Conservation (phyloP, 768 basidiomycete species). For the Holtermannia corniformis region DNA sequence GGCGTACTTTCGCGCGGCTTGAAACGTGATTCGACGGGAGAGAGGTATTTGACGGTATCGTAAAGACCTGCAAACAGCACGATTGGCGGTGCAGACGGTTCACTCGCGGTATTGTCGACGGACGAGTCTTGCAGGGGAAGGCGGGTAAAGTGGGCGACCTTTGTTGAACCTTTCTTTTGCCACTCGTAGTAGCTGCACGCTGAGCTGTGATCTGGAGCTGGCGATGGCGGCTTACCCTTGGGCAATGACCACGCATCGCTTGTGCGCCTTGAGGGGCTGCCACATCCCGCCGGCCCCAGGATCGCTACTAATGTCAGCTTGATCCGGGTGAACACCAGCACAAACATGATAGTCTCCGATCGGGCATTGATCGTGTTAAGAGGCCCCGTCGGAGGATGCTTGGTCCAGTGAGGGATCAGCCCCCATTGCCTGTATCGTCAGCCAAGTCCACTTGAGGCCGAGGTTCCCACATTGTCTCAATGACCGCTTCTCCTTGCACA, state of each 20-base stretch:
- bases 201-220: too few relatives aligned
- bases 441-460: background rate
- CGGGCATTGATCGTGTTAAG: conserved; percentile 86
- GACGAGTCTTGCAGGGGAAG: conserved; percentile 16
- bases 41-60: conserved; percentile 51
- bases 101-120: conserved; percentile 41
- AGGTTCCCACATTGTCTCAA: conserved; percentile 62
- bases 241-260: conserved; percentile 74
- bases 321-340: background rate
- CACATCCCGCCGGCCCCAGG: conserved; percentile 64
- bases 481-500: conserved; percentile 44
- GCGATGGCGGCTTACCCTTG: conserved; percentile 55
- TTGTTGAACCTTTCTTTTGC: conserved; percentile 64
- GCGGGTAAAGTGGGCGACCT: conserved; percentile 72
- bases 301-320: conserved; percentile 13
- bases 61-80: conserved; percentile 86
- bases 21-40: conserved; percentile 26
- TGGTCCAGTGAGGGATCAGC: conserved; percentile 72
- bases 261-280: conserved; percentile 67
- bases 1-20: conserved; percentile 6
- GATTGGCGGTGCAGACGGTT: conserved; percentile 38
- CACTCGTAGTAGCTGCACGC: conserved; percentile 82
- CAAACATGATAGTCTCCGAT: conserved; percentile 57
- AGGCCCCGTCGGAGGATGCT: conserved; percentile 50
- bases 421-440: conserved; percentile 55